Percentiles rank a stretch among this genome's conserved stretches.
These are phyloP conservation scores for Fennellomyces sp. DNA, from an alignment of 371 early-diverging fungal species.

Conservation along the genomic window DNA sequence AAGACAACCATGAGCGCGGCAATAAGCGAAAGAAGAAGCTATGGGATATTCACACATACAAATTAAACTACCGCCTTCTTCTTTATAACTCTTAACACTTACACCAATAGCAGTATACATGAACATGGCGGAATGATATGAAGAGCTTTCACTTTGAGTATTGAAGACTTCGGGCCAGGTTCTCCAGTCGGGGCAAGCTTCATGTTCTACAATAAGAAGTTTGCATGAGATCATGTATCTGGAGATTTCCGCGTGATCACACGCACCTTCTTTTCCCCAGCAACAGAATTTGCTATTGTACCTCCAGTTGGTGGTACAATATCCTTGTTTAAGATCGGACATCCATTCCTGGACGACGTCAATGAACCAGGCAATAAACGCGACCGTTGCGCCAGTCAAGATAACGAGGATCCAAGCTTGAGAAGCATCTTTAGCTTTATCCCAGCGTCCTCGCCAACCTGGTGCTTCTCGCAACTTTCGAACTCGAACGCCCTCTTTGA, in stretches of 20 bases:
- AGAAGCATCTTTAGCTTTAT: constrained; percentile 70
- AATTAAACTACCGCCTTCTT: no score
- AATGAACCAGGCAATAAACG: constrained; percentile 83
- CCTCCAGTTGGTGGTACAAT: constrained; percentile 84
- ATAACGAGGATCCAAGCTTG: constrained; percentile 89
- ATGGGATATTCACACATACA: not conserved
- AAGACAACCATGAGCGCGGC: constrained; percentile 46
- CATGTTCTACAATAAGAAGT: constrained; percentile 19
- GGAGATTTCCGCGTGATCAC: constrained; percentile 1
- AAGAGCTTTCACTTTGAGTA: constrained; percentile 16
- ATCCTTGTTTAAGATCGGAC: constrained; percentile 82
- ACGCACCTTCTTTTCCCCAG: constrained; percentile 68
- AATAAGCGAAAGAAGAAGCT: constrained; percentile 39
- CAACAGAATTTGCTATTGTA: constrained; percentile 92
- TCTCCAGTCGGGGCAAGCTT: constrained; percentile 42
- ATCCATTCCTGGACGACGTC: constrained; percentile 83
- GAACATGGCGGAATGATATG: constrained; percentile 35
- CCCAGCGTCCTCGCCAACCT: constrained; percentile 61
- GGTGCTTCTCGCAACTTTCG: constrained; percentile 60
- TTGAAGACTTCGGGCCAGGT: constrained; percentile 46
- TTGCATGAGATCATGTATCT: not conserved
- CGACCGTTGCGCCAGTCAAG: constrained; percentile 64
- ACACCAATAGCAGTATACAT: constrained; percentile 48
- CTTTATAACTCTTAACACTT: no score
- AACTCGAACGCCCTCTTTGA: constrained; percentile 85